Conservation (phyloP, 257 asterid genomes). For the Przewalskia tangutica region DNA sequence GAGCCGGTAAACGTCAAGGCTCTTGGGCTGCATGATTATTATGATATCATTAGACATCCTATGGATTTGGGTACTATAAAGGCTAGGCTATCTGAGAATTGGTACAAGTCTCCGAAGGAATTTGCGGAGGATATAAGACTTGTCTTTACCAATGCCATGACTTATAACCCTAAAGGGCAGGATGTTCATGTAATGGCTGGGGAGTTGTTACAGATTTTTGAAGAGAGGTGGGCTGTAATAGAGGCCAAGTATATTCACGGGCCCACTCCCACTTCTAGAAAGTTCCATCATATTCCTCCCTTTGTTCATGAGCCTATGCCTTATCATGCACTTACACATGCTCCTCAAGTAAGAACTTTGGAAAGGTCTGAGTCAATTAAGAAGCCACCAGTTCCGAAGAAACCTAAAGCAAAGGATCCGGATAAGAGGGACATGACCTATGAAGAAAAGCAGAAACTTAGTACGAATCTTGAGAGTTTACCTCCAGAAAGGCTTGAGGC, state of each 20-base stretch:
- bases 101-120: not conserved
- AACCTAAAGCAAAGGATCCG: constrained; percentile 89
- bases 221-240: constrained; percentile 37
- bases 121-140: constrained; percentile 10
- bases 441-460: constrained; percentile 84
- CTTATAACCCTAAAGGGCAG: constrained; percentile 10
- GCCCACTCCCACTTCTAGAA: constrained; percentile 33
- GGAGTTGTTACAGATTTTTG: constrained; percentile 1
- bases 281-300: constrained; percentile 13
- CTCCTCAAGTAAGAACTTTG: constrained; percentile 22
- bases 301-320: not conserved
- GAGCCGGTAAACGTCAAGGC: constrained; percentile 7
- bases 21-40: constrained; percentile 11
- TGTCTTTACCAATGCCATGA: constrained; percentile 10
- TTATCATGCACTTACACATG: constrained; percentile 3
- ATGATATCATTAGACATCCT: constrained; percentile 4
- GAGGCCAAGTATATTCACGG: constrained; percentile 47
- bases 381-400: constrained; percentile 59
- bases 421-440: constrained; percentile 81
- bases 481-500: constrained; percentile 81
- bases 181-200: constrained; percentile 15
- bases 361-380: constrained; percentile 36
- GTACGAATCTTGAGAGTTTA: constrained; percentile 66
- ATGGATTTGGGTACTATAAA: constrained; percentile 13
- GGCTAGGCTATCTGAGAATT: not conserved